Evolutionary conservation across 805 yeast genomes (phyloP).

Genomic region (Diddensiella santjacobensis): DNA sequence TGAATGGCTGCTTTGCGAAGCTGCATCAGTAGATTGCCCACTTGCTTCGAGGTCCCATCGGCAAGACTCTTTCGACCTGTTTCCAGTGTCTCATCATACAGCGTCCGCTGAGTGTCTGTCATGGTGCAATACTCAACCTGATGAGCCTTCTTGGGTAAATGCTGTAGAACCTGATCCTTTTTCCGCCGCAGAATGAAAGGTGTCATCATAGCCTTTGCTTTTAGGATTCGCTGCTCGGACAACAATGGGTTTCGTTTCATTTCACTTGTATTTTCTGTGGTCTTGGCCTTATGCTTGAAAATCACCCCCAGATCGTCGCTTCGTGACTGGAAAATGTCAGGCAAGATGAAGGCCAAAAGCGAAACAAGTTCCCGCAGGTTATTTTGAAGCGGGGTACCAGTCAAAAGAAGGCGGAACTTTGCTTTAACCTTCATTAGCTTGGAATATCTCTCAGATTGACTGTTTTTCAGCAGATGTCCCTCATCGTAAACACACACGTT

Average conservation of each 20-base stretch:
- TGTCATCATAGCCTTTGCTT: slow-evolving; percentile 97
- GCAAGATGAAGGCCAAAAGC: slow-evolving; percentile 84
- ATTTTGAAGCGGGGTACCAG: slow-evolving; percentile 97
- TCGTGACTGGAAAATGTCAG: slow-evolving; percentile 72
- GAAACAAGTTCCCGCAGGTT: slow-evolving; percentile 88
- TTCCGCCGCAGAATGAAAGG: slow-evolving; percentile 92
- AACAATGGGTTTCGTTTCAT: slow-evolving; percentile 57
- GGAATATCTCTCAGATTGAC: slow-evolving; percentile 77
- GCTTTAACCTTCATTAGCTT: slow-evolving; percentile 84
- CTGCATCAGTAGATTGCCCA: slow-evolving; percentile 74
- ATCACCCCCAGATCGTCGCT: slow-evolving; percentile 76
- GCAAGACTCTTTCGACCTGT: slow-evolving; percentile 30
- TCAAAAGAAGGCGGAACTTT: slow-evolving; percentile 76
- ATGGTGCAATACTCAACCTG: slow-evolving; percentile 62
- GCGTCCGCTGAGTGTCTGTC: slow-evolving; percentile 47
- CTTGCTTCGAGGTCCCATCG: slow-evolving; percentile 23
- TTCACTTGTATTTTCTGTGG: slow-evolving; percentile 41
- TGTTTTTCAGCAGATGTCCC: slow-evolving; percentile 95
- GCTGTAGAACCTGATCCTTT: slow-evolving; percentile 86
- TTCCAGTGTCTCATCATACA: slow-evolving; percentile 60
- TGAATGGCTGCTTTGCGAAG: slow-evolving; percentile 91
- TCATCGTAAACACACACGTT: slow-evolving; percentile 93
- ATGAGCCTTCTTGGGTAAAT: slow-evolving; percentile 75
- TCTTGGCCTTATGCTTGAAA: slow-evolving; percentile 82
- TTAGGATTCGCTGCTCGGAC: slow-evolving; percentile 84